Conservation (phyloP, 441 rosid genomes). For the Erodium moschatum region DNA sequence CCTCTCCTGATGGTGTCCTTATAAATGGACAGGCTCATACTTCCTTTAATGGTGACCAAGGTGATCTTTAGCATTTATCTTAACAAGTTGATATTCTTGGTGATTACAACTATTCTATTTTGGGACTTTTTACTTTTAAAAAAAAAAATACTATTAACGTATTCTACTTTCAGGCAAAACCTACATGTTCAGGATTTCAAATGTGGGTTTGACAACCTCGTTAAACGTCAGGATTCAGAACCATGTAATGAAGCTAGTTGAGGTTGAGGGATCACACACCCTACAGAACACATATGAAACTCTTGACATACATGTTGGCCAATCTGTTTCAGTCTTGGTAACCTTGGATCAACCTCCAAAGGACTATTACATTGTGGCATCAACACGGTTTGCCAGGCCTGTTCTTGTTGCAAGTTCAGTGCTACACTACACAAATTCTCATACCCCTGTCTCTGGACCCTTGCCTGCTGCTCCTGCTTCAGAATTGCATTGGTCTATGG, state of each 20-base stretch:
- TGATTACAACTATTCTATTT: neutral
- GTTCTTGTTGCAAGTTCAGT: constrained; percentile 44
- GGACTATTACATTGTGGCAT: constrained; percentile 76
- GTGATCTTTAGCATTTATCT: constrained; percentile 22
- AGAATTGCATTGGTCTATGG: constrained; percentile 58
- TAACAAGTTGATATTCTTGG: neutral
- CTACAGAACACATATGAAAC: constrained; percentile 63
- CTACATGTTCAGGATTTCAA: constrained; percentile 76
- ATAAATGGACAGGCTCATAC: constrained; percentile 63
- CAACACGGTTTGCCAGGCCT: constrained; percentile 41
- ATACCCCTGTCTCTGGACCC: constrained; percentile 51
- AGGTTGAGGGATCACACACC: constrained; percentile 87
- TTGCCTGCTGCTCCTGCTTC: constrained; percentile 45
- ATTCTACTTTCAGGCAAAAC: constrained; percentile 50
- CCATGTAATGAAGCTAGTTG: constrained; percentile 65
- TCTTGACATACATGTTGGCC: constrained; percentile 86
- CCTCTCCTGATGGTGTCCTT: constrained; percentile 66
- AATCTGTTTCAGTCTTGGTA: constrained; percentile 62
- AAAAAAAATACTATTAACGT: neutral
- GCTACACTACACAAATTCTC: constrained; percentile 60
- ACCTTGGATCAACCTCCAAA: constrained; percentile 59
- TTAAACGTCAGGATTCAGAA: constrained; percentile 85
- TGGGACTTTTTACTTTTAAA: neutral
- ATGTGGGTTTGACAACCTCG: constrained; percentile 59
- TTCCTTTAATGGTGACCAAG: constrained; percentile 67